These are phyloP conservation scores for Emiliania huxleyi DNA, from an alignment of 78 protist genomes.

Conservation along the genomic window DNA sequence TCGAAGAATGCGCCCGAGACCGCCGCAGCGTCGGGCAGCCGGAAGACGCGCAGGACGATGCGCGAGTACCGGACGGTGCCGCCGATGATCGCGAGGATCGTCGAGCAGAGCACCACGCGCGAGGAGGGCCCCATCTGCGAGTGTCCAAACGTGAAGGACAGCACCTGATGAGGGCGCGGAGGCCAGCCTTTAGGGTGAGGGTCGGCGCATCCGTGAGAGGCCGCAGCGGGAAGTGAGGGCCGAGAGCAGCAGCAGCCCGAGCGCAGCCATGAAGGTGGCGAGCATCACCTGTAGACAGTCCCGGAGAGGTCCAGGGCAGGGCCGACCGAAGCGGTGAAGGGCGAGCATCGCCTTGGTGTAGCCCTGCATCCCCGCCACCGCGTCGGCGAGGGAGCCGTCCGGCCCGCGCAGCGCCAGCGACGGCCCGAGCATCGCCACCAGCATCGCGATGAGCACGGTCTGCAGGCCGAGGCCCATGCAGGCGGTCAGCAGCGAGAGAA, in stretches of 20 bases:
- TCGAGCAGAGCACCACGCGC: neutral
- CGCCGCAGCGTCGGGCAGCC: neutral
- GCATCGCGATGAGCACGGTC: neutral
- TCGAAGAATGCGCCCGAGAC: neutral
- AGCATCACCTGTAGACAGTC: too few species aligned
- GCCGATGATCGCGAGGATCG: neutral
- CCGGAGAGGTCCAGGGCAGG: too few species aligned
- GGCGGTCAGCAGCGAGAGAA: neutral
- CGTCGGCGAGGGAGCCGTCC: neutral
- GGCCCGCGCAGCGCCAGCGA: neutral
- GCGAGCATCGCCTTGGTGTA: neutral
- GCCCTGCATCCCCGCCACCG: neutral
- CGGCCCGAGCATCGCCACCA: neutral
- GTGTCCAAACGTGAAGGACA: neutral
- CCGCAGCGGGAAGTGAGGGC: too few species aligned
- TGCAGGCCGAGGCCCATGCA: neutral
- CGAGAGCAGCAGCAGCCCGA: neutral
- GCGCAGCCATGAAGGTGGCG: neutral
- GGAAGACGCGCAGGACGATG: neutral
- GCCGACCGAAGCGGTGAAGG: too few species aligned
- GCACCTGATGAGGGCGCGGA: neutral
- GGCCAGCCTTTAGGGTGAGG: too few species aligned
- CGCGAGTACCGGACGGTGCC: neutral
- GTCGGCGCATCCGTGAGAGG: too few species aligned
- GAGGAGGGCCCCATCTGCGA: neutral